A percentile compares a stretch with the other conserved stretches of the same genome.
These are phyloP conservation scores for Cajanus cajan DNA, from an alignment of 306 rosid genomes.

Conservation along the genomic window DNA sequence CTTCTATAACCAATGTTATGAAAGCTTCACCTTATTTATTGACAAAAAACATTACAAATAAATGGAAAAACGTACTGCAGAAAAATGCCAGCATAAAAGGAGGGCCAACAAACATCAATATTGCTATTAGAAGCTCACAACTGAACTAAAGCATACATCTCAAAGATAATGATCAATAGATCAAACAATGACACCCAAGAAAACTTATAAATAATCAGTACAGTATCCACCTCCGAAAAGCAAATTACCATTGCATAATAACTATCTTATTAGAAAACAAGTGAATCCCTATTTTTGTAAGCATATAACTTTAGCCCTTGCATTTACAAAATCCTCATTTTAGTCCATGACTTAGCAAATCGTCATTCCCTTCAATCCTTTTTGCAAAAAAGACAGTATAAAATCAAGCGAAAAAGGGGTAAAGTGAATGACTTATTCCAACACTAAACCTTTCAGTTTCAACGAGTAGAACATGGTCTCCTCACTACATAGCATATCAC, in stretches of 20 bases:
- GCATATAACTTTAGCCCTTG: not conserved
- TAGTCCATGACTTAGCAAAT: not conserved
- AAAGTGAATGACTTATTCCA: not conserved
- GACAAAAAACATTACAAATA: not conserved
- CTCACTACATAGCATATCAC: not conserved
- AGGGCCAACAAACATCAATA: not conserved
- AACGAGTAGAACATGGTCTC: not conserved
- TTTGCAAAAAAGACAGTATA: not conserved
- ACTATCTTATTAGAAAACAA: not conserved
- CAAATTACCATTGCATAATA: not conserved
- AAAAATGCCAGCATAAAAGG: not conserved
- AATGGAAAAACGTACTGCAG: not conserved
- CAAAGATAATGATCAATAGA: not conserved
- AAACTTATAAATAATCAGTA: not conserved
- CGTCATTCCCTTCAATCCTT: not conserved
- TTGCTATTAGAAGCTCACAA: not conserved
- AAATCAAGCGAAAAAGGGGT: not conserved
- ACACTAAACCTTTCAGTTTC: not conserved
- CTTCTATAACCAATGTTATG: not conserved
- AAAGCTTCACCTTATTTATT: not conserved
- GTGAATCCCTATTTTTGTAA: too few species aligned
- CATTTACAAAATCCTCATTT: not conserved
- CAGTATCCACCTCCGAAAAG: not conserved
- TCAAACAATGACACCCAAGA: not conserved
- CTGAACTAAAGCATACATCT: not conserved